phyloP scores from a whole-genome alignment of 2,329 filamentous ascomycete genomes.

The Beauveria sp. region DNA sequence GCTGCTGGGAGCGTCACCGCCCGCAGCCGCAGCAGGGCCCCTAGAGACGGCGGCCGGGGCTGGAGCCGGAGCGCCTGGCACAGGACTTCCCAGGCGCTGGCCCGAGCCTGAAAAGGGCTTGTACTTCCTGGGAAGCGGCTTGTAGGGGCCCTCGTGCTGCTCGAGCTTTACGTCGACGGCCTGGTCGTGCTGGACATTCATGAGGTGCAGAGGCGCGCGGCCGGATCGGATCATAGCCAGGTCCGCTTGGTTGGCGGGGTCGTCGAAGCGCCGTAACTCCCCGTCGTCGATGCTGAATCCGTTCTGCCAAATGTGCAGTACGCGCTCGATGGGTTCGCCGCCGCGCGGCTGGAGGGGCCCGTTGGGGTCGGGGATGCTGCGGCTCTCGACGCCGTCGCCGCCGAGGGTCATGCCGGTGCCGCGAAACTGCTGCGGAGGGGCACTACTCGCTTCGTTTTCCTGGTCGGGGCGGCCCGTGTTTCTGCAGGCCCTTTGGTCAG shows the following conservation, averaged over 20 bases:
- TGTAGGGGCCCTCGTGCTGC: constrained; percentile 65
- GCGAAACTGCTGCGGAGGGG: constrained; percentile 50
- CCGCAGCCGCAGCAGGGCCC: constrained; percentile 13
- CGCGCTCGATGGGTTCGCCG: constrained; percentile 52
- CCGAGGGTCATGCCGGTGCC: constrained; percentile 71
- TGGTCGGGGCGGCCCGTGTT: constrained; percentile 52
- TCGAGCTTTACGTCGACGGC: constrained; percentile 73
- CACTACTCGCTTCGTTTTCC: constrained; percentile 41
- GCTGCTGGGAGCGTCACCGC: constrained; percentile 15
- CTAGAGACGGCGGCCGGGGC: constrained; percentile 28
- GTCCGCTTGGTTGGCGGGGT: constrained; percentile 64
- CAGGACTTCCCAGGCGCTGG: constrained; percentile 68
- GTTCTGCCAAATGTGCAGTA: constrained; percentile 73
- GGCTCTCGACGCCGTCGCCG: constrained; percentile 66
- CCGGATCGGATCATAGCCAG: constrained; percentile 70
- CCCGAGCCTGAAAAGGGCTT: constrained; percentile 67
- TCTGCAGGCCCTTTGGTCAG: constrained; percentile 26
- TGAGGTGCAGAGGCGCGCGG: constrained; percentile 67
- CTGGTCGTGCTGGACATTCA: constrained; percentile 68
- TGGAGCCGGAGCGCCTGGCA: constrained; percentile 47
- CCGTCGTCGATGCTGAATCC: constrained; percentile 84
- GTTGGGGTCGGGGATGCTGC: constrained; percentile 55
- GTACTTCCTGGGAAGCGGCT: constrained; percentile 65
- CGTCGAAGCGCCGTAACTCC: constrained; percentile 68
- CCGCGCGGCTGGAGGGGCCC: constrained; percentile 22